Evolutionary conservation across 306 rosid genomes (phyloP), one percentile per base, ranked within the genome.

Genomic region (Mimosa pudica): DNA sequence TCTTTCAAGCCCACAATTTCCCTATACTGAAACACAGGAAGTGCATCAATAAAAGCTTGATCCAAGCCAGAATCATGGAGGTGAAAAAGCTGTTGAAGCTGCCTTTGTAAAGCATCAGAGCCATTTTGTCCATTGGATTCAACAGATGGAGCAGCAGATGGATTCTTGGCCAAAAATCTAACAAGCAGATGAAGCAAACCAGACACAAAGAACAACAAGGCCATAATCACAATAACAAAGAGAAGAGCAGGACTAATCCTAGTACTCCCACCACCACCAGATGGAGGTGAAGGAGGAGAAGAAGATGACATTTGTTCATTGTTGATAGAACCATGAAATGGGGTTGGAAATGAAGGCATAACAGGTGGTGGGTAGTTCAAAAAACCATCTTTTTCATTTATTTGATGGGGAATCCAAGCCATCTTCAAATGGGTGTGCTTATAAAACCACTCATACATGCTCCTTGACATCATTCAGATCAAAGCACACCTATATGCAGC

Each of bases 61-160:
- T 95, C 99, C 46, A 95, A 79, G 49, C 99, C 99, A 18, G 99
- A 95, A 74, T 95, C 99, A 76, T 95, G 99, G 12, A 93, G 96
- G 64, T 95, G 98, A 78, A 94, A 94, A 48, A 94, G 98, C 70
- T 94, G 98, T 62, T 94, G 98, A 0, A 94, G 91, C 85, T 94
- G 99, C 70, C 99, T 90, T 74, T 95, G 99, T 38, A 95, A 96
- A 64, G 91, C 94, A 87, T 95, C 99, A 47, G 97, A 86, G 79
- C 87, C 86, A 14, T 90, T 97, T 78, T 85, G 80, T 78, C 95
- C 82, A 61, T 86, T 91, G 3, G 94, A 82, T 73, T 83, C 90
- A 71, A 90, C 68, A 68, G 95, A 82, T 18, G 89, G 82, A 20
- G 93, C 84, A 35, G 93, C 84, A 54, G 95, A 88, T 18, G 97